phyloP scores from a whole-genome alignment of 169 alveolate genomes.

The Cyclospora cayetanensis region DNA sequence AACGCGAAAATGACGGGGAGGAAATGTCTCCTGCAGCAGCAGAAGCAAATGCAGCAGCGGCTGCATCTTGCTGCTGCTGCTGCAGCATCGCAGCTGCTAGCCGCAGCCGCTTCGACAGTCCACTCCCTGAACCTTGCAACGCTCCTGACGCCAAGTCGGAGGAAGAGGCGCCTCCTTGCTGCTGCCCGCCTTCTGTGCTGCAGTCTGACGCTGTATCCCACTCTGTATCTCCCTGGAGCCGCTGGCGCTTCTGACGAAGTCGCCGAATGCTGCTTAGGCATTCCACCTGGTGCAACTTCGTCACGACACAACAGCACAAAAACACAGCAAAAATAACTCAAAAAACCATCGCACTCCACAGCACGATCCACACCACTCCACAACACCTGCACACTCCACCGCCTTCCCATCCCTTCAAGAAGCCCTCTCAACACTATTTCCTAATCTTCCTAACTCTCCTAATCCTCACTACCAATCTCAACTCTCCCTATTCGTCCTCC shows the following conservation, averaged over 20 bases:
- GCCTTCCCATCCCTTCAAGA: no score
- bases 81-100: neutral
- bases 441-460: no score
- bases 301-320: neutral
- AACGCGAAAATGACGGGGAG: neutral
- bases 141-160: neutral
- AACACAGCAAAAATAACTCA: neutral
- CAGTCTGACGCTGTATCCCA: constrained; percentile 52
- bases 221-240: constrained; percentile 36
- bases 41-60: neutral
- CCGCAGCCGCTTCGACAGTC: neutral
- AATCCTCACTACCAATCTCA: no score
- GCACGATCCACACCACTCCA: constrained; percentile 10
- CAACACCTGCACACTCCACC: no score
- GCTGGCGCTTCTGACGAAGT: constrained; percentile 36
- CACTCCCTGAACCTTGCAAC: neutral
- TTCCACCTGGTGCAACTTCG: neutral
- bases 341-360: neutral
- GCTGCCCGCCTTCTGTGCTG: constrained; percentile 30
- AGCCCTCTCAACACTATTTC: no score
- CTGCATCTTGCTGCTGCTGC: neutral
- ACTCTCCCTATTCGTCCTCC: no score
- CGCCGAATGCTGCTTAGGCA: neutral
- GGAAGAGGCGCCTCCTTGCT: no score
- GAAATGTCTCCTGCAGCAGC: neutral